These are phyloP conservation scores for Ceriops tagal DNA, from an alignment of 345 rosid genomes.

Conservation along the genomic window DNA sequence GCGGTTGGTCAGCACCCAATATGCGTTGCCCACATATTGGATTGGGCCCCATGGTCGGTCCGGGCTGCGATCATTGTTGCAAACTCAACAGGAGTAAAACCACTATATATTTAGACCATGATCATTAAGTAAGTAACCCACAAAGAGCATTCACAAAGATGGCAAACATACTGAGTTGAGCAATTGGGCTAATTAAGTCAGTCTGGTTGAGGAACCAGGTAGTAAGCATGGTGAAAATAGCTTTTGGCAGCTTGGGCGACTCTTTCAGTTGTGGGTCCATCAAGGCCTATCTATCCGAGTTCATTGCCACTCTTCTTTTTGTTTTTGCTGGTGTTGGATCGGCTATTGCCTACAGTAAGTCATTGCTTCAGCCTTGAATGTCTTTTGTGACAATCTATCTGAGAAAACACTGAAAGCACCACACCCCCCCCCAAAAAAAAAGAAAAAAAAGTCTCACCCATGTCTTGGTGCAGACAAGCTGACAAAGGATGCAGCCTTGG, in stretches of 20 bases:
- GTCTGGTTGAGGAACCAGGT: not conserved
- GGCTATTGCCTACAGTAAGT: slow-evolving; percentile 63
- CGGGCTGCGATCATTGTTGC: slow-evolving; percentile 27
- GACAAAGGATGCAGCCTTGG: slow-evolving; percentile 63
- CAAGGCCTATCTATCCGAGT: slow-evolving; percentile 71
- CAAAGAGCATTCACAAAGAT: too few species aligned
- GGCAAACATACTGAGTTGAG: not conserved
- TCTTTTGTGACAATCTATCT: not conserved
- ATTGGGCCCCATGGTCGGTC: slow-evolving; percentile 47
- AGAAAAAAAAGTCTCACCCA: not conserved
- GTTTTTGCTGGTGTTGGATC: slow-evolving; percentile 98
- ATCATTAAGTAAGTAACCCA: too few species aligned
- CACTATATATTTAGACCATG: not conserved
- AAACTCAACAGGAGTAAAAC: not conserved
- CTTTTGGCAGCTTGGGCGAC: slow-evolving; percentile 68
- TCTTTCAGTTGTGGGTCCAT: slow-evolving; percentile 66
- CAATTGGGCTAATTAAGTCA: not conserved
- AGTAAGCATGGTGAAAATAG: slow-evolving; percentile 65
- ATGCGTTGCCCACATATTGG: slow-evolving; percentile 6
- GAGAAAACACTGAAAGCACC: not conserved
- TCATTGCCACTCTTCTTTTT: slow-evolving; percentile 84
- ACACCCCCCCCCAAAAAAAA: too few species aligned
- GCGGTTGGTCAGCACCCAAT: slow-evolving; percentile 52
- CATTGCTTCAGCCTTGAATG: not conserved
- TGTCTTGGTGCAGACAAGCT: slow-evolving; percentile 40